A percentile compares a stretch with the other conserved stretches of the same genome.
phyloP scores from a whole-genome alignment of 257 asterid genomes.

The Salvia miltiorrhiza region DNA sequence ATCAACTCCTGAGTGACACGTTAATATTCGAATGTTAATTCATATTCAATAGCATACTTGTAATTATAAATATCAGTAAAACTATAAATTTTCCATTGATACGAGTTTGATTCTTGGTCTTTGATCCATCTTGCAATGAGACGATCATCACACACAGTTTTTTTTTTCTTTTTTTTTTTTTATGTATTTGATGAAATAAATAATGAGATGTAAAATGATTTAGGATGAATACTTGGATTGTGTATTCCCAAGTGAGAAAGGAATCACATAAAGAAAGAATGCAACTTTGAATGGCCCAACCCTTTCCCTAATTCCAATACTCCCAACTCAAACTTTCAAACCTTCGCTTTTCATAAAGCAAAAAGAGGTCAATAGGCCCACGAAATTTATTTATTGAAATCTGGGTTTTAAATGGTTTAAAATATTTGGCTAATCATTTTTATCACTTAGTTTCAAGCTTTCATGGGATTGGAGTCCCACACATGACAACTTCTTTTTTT shows the following conservation, averaged over 20 bases:
- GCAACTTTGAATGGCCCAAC: conserved; percentile 25
- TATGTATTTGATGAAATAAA: too few relatives aligned
- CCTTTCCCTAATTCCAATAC: conserved; percentile 78
- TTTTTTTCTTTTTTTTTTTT: too few relatives aligned
- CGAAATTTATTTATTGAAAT: conserved; percentile 22
- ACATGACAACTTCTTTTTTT: conserved; percentile 37
- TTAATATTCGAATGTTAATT: too few relatives aligned
- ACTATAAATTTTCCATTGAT: too few relatives aligned
- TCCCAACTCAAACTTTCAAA: conserved; percentile 42
- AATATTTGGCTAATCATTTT: conserved; percentile 54
- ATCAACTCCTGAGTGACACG: too few relatives aligned
- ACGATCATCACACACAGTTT: too few relatives aligned
- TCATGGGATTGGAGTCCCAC: conserved; percentile 60
- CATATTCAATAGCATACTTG: too few relatives aligned
- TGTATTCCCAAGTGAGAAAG: conserved; percentile 35
- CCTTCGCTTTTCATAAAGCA: conserved; percentile 55
- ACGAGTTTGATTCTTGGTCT: too few relatives aligned
- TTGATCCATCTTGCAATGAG: too few relatives aligned
- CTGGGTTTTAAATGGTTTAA: conserved; percentile 22
- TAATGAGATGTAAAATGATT: too few relatives aligned
- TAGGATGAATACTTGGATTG: too few relatives aligned
- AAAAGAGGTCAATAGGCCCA: conserved; percentile 32
- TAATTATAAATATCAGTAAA: too few relatives aligned
- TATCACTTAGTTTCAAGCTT: conserved; percentile 49
- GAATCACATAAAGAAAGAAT: conserved; percentile 35